Base-by-base conservation (phyloP, 2,329 filamentous ascomycete species). In the Fusarium concolor region DNA sequence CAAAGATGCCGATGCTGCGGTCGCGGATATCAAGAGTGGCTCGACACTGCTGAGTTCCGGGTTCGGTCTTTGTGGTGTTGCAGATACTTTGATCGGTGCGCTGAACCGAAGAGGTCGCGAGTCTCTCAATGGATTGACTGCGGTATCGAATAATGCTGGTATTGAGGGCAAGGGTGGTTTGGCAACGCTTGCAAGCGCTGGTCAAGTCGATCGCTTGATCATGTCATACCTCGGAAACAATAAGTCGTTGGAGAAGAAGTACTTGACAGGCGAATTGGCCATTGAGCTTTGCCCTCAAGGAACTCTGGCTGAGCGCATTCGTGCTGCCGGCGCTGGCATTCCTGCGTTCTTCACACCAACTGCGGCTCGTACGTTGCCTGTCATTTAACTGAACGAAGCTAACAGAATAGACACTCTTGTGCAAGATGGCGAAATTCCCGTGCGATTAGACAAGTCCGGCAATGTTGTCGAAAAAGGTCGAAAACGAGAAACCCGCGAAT, bases 281-380 rank as follows among this genome's bases (percentile, higher is more conserved):
- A 85, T 94, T 66, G 91, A 94, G 78, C 82, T 94, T 41, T 93
- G 90, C 56, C 92, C 92, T 0, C 92, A 94, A 72, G 92, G 92
- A 6, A 92, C 90, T 0, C 82, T 93, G 51, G 90, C 90, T 0
- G 90, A 93, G 81, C 85, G 91, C 68, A 86, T 92, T 71, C 84
- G 91, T 41, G 90, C 90, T 9, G 92, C 88, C 2, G 92, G 91
- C 6, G 90, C 90, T 24, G 92, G 92, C 10, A 93, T 94, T 50
- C 91, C 92, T 2, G 92, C 92, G 0, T 94, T 96, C 76, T 96
- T 89, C 74, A 94, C 92, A 0, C 89, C 92, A 1, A 93, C 92
- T 0, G 92, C 89, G 56, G 87, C 87, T 37, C 84, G 87, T 88
- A 81, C 74, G 84, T 83, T 6, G 2, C 9, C 8, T 12, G 2